A percentile compares a stretch with the other conserved stretches of the same genome.
Evolutionary conservation across 1,139 yeast genomes (phyloP).

Genomic region (Suhomyces taliae): DNA sequence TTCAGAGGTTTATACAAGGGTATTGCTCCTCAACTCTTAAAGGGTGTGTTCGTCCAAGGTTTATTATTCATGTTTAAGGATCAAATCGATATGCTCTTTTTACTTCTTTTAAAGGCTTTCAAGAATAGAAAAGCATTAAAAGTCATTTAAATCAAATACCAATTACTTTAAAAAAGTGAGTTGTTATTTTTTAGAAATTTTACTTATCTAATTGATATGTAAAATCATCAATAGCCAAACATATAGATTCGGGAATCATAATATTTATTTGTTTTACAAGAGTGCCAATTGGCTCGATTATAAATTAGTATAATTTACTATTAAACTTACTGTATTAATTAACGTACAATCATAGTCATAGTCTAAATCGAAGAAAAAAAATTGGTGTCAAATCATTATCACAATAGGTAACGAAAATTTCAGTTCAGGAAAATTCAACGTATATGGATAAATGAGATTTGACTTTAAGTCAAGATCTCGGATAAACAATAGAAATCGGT

Average conservation of each 20-base stretch:
- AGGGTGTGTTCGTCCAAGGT: constrained; percentile 86
- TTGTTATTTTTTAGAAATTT: no score
- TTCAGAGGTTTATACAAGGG: constrained; percentile 70
- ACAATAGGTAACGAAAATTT: no score
- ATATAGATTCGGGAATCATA: not conserved
- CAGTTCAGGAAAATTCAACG: no score
- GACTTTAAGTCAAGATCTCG: no score
- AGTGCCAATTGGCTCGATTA: no score
- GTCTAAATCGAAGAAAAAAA: no score
- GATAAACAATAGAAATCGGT: no score
- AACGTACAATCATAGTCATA: not conserved
- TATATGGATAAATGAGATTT: no score
- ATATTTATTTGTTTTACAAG: not conserved
- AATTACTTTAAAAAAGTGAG: no score
- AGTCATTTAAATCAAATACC: not conserved
- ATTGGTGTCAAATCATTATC: not conserved
- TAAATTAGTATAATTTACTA: no score
- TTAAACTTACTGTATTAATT: no score
- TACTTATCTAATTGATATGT: not conserved
- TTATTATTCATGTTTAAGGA: constrained; percentile 81
- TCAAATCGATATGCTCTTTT: constrained; percentile 52
- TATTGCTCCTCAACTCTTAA: constrained; percentile 72
- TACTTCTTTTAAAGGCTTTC: constrained; percentile 31
- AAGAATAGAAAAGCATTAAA: constrained; percentile 7
- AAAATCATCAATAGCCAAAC: not conserved